These are phyloP conservation scores for Viola odorata DNA, from an alignment of 345 rosid genomes.

Conservation along the genomic window DNA sequence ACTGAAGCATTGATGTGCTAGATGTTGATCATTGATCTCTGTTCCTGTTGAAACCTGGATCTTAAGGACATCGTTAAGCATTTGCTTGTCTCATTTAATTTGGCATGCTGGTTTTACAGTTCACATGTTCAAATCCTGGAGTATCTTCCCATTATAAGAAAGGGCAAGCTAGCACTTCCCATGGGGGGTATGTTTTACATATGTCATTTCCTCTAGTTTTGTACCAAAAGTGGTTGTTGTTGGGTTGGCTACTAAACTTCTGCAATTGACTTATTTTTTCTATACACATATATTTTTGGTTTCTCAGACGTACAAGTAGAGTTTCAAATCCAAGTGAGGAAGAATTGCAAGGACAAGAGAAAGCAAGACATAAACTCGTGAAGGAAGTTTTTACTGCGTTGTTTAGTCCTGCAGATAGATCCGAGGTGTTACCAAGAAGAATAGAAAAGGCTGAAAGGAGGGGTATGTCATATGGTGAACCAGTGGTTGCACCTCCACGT, in stretches of 20 bases:
- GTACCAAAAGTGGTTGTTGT: background rate
- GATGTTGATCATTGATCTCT: background rate
- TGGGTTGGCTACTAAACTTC: constrained; percentile 1
- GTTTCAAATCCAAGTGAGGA: constrained; percentile 18
- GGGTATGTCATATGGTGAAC: constrained; percentile 25
- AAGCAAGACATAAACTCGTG: constrained; percentile 31
- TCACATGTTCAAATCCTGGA: constrained; percentile 12
- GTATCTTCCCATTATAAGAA: constrained; percentile 14
- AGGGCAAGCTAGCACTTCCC: constrained; percentile 5
- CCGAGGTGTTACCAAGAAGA: constrained; percentile 28
- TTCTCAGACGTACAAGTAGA: constrained; percentile 5
- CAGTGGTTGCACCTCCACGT: constrained; percentile 28
- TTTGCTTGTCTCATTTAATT: background rate
- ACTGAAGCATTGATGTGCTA: too few species aligned
- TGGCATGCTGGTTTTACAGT: constrained; percentile 18
- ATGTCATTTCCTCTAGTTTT: background rate
- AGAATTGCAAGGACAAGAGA: constrained; percentile 14
- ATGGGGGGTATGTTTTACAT: constrained; percentile 15
- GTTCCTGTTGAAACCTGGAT: background rate
- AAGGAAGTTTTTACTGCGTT: constrained; percentile 45
- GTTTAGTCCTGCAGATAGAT: constrained; percentile 32
- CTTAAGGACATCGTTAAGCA: background rate
- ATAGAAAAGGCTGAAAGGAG: constrained; percentile 20
- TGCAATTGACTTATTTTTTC: background rate
- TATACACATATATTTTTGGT: background rate